A percentile compares a stretch with the other conserved stretches of the same genome.
These are phyloP conservation scores for Rhodotorula sp. DNA, from an alignment of 1,284 basidiomycete species.

Conservation along the genomic window DNA sequence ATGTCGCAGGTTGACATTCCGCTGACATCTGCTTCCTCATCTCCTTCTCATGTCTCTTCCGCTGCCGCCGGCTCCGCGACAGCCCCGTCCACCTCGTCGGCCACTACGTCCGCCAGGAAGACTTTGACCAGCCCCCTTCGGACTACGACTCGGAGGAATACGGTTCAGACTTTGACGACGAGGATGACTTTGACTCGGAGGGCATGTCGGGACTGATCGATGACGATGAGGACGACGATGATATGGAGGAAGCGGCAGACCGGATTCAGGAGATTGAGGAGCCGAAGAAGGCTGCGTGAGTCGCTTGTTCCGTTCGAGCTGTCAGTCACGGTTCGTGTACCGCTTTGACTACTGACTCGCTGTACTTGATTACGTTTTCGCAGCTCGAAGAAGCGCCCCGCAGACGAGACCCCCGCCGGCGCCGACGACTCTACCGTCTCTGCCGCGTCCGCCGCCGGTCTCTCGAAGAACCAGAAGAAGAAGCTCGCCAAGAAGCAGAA, in stretches of 20 bases:
- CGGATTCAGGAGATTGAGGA: conserved; percentile 61
- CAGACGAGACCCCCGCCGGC: conserved; percentile 28
- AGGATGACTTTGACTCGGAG: conserved; percentile 29
- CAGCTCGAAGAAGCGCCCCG: conserved; percentile 41
- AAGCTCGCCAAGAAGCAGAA: conserved; percentile 72
- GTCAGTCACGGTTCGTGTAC: no score
- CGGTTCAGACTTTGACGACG: conserved; percentile 58
- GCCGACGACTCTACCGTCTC: conserved; percentile 34
- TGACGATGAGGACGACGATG: conserved; percentile 32
- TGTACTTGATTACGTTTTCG: no score
- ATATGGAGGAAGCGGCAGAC: conserved; percentile 48
- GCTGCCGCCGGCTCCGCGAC: background rate
- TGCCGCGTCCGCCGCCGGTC: conserved; percentile 26
- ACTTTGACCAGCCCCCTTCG: conserved; percentile 50
- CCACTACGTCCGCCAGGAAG: conserved; percentile 67
- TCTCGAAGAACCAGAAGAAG: conserved; percentile 61
- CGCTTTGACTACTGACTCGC: no score
- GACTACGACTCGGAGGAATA: conserved; percentile 50
- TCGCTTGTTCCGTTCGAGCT: no score
- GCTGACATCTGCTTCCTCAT: conserved; percentile 5
- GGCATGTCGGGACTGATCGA: conserved; percentile 26
- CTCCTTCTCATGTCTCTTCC: conserved; percentile 4
- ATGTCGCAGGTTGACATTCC: background rate
- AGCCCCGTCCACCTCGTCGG: conserved; percentile 76
- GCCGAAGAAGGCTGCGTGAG: conserved; percentile 45